Percentiles rank a stretch among this genome's conserved stretches.
phyloP scores from a whole-genome alignment of 176 grass and related monocot species.

The Oryza punctata region DNA sequence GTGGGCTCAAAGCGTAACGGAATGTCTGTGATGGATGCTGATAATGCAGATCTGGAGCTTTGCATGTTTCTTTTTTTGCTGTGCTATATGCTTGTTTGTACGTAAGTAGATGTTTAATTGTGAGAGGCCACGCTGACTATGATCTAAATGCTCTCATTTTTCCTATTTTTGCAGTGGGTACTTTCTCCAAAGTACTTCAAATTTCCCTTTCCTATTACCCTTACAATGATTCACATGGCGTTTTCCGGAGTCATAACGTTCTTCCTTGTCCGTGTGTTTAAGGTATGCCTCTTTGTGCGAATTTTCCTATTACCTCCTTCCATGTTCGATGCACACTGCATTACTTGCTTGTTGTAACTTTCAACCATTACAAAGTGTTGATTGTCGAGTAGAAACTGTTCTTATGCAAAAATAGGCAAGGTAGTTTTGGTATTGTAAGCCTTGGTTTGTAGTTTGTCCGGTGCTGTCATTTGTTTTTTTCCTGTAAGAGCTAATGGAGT shows the following conservation, averaged over 20 bases:
- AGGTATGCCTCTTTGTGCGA: conserved; percentile 57
- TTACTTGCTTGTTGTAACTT: conserved; percentile 9
- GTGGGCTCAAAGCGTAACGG: background rate
- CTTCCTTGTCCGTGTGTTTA: conserved; percentile 95
- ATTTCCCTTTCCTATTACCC: conserved; percentile 95
- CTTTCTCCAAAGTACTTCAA: conserved; percentile 99
- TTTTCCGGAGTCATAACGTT: conserved; percentile 88
- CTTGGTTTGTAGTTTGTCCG: background rate
- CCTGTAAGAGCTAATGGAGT: conserved; percentile 31
- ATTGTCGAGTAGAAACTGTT: background rate
- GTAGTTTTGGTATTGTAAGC: background rate
- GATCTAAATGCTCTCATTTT: background rate
- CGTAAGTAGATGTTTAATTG: background rate
- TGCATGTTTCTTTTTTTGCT: background rate
- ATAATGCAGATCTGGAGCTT: background rate
- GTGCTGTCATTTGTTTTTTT: conserved; percentile 23
- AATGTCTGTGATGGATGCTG: background rate
- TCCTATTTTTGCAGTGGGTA: conserved; percentile 73
- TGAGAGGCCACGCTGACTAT: background rate
- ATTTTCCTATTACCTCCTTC: conserved; percentile 27
- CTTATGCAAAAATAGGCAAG: conserved; percentile 5
- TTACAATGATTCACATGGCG: conserved; percentile 99
- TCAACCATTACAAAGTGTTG: background rate
- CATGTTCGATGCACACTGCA: background rate
- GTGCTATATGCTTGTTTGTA: background rate